Percentiles rank a stretch among this genome's conserved stretches.
phyloP scores from a whole-genome alignment of 164 flowering plant genomes.

The Macadamia integrifolia region DNA sequence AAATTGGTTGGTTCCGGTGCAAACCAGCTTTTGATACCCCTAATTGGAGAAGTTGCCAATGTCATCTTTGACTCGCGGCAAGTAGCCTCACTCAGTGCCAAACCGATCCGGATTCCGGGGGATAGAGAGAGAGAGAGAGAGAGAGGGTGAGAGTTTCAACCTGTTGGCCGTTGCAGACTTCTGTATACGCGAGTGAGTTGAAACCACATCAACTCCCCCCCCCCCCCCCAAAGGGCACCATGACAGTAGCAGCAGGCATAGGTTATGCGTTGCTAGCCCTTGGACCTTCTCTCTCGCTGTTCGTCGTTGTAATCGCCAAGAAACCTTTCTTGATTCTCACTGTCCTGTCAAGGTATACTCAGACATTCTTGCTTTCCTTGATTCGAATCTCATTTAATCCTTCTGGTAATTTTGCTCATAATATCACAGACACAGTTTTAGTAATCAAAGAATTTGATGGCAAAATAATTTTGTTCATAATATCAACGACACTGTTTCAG shows the following conservation, averaged over 20 bases:
- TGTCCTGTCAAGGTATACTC: conserved; percentile 67
- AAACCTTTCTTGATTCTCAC: conserved; percentile 91
- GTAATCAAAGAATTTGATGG: neutral
- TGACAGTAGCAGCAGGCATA: conserved; percentile 90
- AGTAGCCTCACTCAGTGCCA: too few species aligned
- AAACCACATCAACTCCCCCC: too few species aligned
- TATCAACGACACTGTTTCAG: neutral
- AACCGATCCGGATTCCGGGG: too few species aligned
- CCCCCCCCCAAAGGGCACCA: conserved; percentile 14
- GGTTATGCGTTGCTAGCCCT: conserved; percentile 85
- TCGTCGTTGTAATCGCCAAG: conserved; percentile 68
- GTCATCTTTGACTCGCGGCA: too few species aligned
- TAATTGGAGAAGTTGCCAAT: too few species aligned
- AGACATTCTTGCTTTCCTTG: neutral
- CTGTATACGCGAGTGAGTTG: too few species aligned
- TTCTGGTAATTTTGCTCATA: neutral
- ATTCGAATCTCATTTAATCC: neutral
- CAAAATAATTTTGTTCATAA: neutral
- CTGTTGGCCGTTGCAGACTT: too few species aligned
- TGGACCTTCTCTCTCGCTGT: conserved; percentile 86
- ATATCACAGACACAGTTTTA: neutral
- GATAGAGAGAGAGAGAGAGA: too few species aligned
- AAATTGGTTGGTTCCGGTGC: too few species aligned
- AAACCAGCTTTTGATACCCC: too few species aligned
- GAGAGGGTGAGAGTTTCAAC: too few species aligned